A percentile compares a stretch with the other conserved stretches of the same genome.
phyloP scores from a whole-genome alignment of 1,139 yeast species.

The Scheffersomyces parashehatae region DNA sequence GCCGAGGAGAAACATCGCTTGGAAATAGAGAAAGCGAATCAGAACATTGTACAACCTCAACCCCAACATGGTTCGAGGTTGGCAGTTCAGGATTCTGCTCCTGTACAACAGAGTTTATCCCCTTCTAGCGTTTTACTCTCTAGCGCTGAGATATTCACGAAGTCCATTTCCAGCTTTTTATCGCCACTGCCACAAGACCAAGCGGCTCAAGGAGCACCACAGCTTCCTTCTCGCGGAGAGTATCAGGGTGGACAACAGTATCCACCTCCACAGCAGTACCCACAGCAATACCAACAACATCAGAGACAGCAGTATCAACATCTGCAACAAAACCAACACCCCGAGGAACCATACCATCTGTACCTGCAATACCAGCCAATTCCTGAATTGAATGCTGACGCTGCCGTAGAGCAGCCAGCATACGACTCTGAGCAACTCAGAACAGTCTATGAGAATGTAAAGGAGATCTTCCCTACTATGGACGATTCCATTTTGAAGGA shows the following conservation, averaged over 20 bases:
- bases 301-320: conserved; percentile 5
- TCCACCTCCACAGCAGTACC: conserved; percentile 10
- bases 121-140: conserved; percentile 54
- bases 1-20: conserved; percentile 34
- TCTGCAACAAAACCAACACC: background rate
- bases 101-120: conserved; percentile 26
- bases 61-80: conserved; percentile 15
- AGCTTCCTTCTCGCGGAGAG: too few relatives aligned
- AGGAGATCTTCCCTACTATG: conserved; percentile 74
- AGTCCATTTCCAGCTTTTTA: conserved; percentile 46
- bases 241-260: too few relatives aligned
- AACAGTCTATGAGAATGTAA: conserved; percentile 44
- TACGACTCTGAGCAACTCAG: conserved; percentile 14
- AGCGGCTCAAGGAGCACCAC: background rate
- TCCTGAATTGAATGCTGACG: background rate
- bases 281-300: conserved; percentile 7
- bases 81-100: background rate
- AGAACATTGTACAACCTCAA: conserved; percentile 17
- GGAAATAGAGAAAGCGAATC: conserved; percentile 7
- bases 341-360: background rate
- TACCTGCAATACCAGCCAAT: too few relatives aligned
- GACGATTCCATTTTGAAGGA: conserved; percentile 72
- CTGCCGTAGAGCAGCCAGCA: conserved; percentile 3
- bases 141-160: conserved; percentile 55
- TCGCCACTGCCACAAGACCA: conserved; percentile 41